A percentile compares a stretch with the other conserved stretches of the same genome.
Conservation (phyloP, 768 basidiomycete species). For the Pleurotus citrinopileatus region DNA sequence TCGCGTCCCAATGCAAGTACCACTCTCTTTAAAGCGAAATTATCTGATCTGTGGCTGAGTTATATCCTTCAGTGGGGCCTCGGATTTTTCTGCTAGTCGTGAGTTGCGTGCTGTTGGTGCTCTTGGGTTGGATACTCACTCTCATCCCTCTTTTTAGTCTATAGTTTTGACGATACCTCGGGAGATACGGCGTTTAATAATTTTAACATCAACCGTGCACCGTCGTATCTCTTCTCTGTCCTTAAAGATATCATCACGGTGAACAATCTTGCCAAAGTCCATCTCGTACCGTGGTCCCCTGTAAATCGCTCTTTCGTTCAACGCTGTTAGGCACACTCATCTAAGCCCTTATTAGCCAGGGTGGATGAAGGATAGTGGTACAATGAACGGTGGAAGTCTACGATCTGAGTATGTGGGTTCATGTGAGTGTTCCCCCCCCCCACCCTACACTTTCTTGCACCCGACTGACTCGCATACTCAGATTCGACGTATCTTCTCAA, state of each 20-base stretch:
- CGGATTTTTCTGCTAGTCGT: slow-evolving; percentile 68
- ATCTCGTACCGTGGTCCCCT: slow-evolving; percentile 73
- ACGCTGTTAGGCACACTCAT: background rate
- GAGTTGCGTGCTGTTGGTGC: slow-evolving; percentile 13
- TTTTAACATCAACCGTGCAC: slow-evolving; percentile 58
- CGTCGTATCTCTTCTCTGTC: slow-evolving; percentile 61
- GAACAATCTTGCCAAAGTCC: slow-evolving; percentile 50
- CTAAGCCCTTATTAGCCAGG: slow-evolving; percentile 47
- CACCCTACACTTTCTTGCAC: background rate
- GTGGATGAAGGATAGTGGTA: slow-evolving; percentile 73
- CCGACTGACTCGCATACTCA: slow-evolving; percentile 29
- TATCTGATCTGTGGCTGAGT: no score
- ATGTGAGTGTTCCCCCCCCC: slow-evolving; percentile 37
- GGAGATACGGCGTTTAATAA: slow-evolving; percentile 56
- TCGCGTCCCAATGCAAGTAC: slow-evolving; percentile 50
- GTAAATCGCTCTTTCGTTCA: slow-evolving; percentile 33
- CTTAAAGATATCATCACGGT: slow-evolving; percentile 61
- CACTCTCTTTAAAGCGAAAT: background rate
- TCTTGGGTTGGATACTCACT: slow-evolving; percentile 1
- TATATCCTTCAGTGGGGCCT: slow-evolving; percentile 42
- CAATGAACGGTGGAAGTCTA: slow-evolving; percentile 68
- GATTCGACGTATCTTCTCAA: slow-evolving; percentile 75
- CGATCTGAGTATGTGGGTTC: slow-evolving; percentile 40
- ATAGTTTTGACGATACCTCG: slow-evolving; percentile 62
- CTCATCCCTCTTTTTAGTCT: slow-evolving; percentile 32